phyloP scores from a whole-genome alignment of 768 basidiomycete species.

The Xerocomellus intermedius region DNA sequence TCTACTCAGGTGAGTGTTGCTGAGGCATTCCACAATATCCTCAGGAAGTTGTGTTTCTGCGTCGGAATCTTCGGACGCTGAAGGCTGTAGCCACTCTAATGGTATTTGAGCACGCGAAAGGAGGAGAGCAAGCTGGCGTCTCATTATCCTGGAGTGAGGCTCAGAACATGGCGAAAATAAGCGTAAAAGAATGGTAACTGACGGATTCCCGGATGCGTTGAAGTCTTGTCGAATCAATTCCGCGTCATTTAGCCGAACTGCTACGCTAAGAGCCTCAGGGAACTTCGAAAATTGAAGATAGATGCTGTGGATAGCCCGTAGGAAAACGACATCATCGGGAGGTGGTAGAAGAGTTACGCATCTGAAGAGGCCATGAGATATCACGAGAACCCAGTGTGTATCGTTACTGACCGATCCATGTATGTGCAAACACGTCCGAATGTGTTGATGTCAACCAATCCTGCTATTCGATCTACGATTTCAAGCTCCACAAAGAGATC shows the following conservation, averaged over 20 bases:
- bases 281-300: conserved; percentile 86
- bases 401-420: conserved; percentile 76
- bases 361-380: conserved; percentile 35
- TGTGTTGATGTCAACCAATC: conserved; percentile 84
- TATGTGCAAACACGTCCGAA: conserved; percentile 90
- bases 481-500: conserved; percentile 94
- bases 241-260: conserved; percentile 80
- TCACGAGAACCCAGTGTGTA: background rate
- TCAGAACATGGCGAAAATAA: background rate
- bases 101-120: conserved; percentile 92
- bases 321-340: conserved; percentile 88
- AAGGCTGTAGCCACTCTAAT: conserved; percentile 79
- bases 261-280: conserved; percentile 86
- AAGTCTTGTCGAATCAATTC: conserved; percentile 85
- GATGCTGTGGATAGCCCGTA: conserved; percentile 83
- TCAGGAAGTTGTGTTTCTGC: conserved; percentile 70
- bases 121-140: conserved; percentile 90
- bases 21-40: conserved; percentile 81
- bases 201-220: conserved; percentile 86
- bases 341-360: conserved; percentile 89
- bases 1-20: conserved; percentile 78
- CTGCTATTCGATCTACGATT: conserved; percentile 73
- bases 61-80: conserved; percentile 47
- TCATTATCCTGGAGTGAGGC: conserved; percentile 65
- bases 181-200: conserved; percentile 30